Evolutionary conservation across 176 grass and related monocot species (phyloP), one percentile per base, ranked within the genome.

Genomic region (Pharus latifolius): DNA sequence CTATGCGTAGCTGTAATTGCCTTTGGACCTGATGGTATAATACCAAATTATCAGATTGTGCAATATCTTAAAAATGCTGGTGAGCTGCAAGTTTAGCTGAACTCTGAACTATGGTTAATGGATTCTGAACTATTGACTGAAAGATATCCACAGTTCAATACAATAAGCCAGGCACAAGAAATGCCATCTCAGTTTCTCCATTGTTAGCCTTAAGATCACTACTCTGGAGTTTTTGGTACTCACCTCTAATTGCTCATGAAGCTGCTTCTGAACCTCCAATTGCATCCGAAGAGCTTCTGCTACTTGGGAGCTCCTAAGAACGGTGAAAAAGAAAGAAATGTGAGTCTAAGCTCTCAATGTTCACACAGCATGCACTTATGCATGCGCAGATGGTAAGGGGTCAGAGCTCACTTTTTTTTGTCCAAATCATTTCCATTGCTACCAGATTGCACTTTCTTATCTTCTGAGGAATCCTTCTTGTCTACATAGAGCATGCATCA

Each of bases 201-300:
- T n/a, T n/a, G n/a, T n/a, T n/a, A n/a, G n/a, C n/a, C n/a, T n/a
- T n/a, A n/a, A n/a, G n/a, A n/a, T n/a, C n/a, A n/a, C n/a, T n/a
- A 49, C 18, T 65, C 45, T 10, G 14, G 54, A 78, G 62, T 42
- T 34, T 38, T 6, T 41, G 44, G 17, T 50, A 80, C 78, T 16
- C 52, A 96, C 93, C 93, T 96, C 93, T 30, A 96, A 68, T 69
- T 96, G 93, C 43, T 96, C 93, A 41, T 96, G 93, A 13, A 96
- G 83, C 43, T 92, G 88, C 33, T 96, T 96, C 69, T 96, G 93
- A 51, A 96, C 85, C 74, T 96, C 93, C 47, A 92, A 80, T 84
- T 99, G 95, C 84, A 98, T 94, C 78, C 90, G 54, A 48, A 91
- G 75, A 84, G 90, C 95, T 59, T 99, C 87, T 35, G 81, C 84